Evolutionary conservation across 306 rosid species (phyloP).

Genomic region (Inga laurina): DNA sequence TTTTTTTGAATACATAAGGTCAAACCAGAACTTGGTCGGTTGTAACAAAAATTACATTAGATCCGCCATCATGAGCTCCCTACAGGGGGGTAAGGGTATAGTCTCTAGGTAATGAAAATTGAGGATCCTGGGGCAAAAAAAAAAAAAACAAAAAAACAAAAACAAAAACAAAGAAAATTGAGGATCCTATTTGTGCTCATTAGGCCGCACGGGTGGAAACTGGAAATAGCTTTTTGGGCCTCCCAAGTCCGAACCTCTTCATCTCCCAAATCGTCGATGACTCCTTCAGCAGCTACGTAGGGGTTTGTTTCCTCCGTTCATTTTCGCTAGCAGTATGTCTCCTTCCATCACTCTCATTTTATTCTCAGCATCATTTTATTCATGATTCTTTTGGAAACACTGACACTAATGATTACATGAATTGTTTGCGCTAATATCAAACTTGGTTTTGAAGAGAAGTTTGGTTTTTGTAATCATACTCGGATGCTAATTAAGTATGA

Average conservation of each 20-base stretch:
- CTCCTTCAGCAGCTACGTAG: background rate
- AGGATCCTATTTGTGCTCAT: too few species aligned
- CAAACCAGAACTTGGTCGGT: too few species aligned
- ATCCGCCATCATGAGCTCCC: too few species aligned
- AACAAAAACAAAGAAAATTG: too few species aligned
- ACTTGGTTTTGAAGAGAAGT: background rate
- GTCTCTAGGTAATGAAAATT: too few species aligned
- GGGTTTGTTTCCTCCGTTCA: slow-evolving; percentile 18
- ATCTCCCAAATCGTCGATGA: background rate
- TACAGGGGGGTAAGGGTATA: too few species aligned
- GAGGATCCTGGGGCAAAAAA: too few species aligned
- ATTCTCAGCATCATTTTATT: background rate
- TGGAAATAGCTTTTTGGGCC: background rate
- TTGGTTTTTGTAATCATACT: background rate
- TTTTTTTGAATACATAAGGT: too few species aligned
- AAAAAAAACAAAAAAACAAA: too few species aligned
- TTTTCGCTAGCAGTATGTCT: slow-evolving; percentile 2
- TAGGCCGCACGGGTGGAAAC: too few species aligned
- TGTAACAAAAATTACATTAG: too few species aligned
- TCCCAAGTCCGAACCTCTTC: background rate
- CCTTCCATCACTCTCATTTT: background rate
- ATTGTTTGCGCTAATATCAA: background rate
- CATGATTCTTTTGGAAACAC: background rate
- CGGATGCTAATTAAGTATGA: background rate
- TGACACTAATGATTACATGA: background rate